phyloP scores from a whole-genome alignment of 306 rosid genomes.

The Phaseolus lunatus region DNA sequence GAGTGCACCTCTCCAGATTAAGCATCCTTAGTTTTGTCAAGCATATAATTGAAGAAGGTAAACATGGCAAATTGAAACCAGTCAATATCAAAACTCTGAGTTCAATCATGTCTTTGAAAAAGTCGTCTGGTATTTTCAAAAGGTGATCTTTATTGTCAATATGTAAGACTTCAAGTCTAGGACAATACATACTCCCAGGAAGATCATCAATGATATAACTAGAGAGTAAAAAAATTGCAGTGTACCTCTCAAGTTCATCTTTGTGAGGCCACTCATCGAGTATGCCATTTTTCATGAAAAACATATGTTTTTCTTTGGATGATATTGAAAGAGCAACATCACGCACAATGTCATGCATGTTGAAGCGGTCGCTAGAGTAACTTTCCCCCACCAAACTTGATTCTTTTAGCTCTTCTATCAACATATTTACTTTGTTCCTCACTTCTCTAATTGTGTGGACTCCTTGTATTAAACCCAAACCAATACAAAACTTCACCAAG shows the following conservation, averaged over 20 bases:
- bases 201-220: conserved; percentile 14
- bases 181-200: neutral
- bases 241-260: conserved; percentile 22
- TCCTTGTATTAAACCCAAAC: conserved; percentile 22
- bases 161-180: conserved; percentile 20
- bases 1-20: conserved; percentile 8
- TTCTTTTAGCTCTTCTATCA: conserved; percentile 8
- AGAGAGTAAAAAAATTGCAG: neutral
- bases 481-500: conserved; percentile 28
- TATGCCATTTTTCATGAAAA: neutral
- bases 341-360: conserved; percentile 33
- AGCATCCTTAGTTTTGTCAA: conserved; percentile 28
- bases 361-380: neutral
- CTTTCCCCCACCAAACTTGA: conserved; percentile 9
- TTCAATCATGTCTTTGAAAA: conserved; percentile 25
- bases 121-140: neutral
- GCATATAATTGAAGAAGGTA: conserved; percentile 10
- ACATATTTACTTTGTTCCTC: neutral
- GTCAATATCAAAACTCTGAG: conserved; percentile 19
- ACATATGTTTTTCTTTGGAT: conserved; percentile 1
- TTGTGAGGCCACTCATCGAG: conserved; percentile 38
- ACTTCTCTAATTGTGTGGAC: conserved; percentile 22
- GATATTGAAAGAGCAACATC: conserved; percentile 39
- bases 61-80: neutral
- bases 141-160: neutral